A percentile compares a stretch with the other conserved stretches of the same genome.
phyloP scores from a whole-genome alignment of 2,329 filamentous ascomycete genomes.

The Bipolaris victoriae region DNA sequence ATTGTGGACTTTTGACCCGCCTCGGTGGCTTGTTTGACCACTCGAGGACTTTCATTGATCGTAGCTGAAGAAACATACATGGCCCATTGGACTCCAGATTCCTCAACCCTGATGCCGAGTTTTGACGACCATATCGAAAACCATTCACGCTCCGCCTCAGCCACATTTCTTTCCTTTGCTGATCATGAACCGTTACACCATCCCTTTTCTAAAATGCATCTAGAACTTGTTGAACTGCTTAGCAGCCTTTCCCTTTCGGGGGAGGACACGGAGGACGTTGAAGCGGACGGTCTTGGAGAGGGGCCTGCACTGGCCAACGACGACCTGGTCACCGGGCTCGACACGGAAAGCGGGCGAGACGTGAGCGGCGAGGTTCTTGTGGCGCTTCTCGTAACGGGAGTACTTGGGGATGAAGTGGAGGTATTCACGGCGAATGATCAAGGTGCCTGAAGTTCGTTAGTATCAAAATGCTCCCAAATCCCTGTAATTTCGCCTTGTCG shows the following conservation, averaged over 20 bases:
- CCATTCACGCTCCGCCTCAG: slow-evolving; percentile 40
- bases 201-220: slow-evolving; percentile 44
- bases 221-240: slow-evolving; percentile 99
- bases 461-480: slow-evolving; percentile 19
- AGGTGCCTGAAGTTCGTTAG: slow-evolving; percentile 60
- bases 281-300: slow-evolving; percentile 99
- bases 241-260: slow-evolving; percentile 94
- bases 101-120: slow-evolving; percentile 50
- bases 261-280: slow-evolving; percentile 98
- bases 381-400: slow-evolving; percentile 99
- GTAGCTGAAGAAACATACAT: slow-evolving; percentile 51
- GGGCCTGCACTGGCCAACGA: slow-evolving; percentile 98
- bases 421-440: slow-evolving; percentile 99
- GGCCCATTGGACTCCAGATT: slow-evolving; percentile 49
- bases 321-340: slow-evolving; percentile 98
- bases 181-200: slow-evolving; percentile 40
- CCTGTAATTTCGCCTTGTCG: slow-evolving; percentile 1
- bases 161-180: slow-evolving; percentile 33
- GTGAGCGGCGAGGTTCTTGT: slow-evolving; percentile 99
- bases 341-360: slow-evolving; percentile 99
- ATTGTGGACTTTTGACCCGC: slow-evolving; percentile 45
- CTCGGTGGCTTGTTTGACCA: slow-evolving; percentile 44
- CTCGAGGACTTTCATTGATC: slow-evolving; percentile 50
- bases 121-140: slow-evolving; percentile 43
- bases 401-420: slow-evolving; percentile 99